Conservation (phyloP, 2,329 filamentous ascomycete species). For the Microdochium bolleyi region DNA sequence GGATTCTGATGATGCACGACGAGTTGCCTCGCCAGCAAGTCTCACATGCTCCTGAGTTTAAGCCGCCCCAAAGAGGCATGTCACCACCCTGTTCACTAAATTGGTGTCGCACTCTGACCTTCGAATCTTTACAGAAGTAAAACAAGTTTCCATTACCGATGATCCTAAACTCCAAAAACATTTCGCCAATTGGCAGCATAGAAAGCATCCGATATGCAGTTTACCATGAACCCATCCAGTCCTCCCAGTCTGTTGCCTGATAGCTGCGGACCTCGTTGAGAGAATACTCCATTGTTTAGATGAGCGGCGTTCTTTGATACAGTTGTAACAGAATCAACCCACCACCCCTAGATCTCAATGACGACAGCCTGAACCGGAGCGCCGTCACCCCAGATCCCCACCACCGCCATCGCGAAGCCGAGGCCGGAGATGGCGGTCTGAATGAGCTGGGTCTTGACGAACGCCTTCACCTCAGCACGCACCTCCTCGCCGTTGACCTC, state of each 20-base stretch:
- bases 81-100: too few relatives aligned
- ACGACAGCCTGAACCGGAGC: constrained; percentile 15
- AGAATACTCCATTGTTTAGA: too few relatives aligned
- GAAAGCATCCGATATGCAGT: background rate
- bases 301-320: background rate
- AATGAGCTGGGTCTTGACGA: constrained; percentile 44
- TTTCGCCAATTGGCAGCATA: background rate
- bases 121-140: background rate
- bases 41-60: too few relatives aligned
- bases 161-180: background rate
- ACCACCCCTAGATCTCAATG: constrained; percentile 10
- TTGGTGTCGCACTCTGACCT: too few relatives aligned
- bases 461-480: constrained; percentile 44
- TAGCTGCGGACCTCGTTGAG: too few relatives aligned
- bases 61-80: too few relatives aligned
- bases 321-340: background rate
- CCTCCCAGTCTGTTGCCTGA: too few relatives aligned
- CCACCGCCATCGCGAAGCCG: constrained; percentile 52
- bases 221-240: background rate
- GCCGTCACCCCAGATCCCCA: constrained; percentile 61
- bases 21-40: too few relatives aligned
- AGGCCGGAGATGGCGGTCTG: constrained; percentile 45
- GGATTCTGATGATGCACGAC: too few relatives aligned
- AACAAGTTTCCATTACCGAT: background rate
- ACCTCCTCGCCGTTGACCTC: constrained; percentile 56